These are phyloP conservation scores for Corchorus capsularis DNA, from an alignment of 345 rosid species.

Conservation along the genomic window DNA sequence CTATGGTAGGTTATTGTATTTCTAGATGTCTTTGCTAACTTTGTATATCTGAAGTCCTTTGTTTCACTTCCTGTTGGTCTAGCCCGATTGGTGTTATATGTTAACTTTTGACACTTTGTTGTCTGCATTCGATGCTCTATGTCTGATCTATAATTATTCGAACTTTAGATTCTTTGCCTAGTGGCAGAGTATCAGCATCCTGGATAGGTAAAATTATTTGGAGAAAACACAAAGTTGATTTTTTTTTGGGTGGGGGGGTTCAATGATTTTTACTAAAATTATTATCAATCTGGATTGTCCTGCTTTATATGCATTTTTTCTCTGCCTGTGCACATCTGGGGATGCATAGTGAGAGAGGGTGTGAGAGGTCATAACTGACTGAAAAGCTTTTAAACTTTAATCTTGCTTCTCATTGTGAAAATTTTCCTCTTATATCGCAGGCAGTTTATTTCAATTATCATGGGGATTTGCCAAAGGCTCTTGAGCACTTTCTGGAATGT, in stretches of 20 bases:
- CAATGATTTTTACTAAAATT: not conserved
- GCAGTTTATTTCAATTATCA: conserved; percentile 75
- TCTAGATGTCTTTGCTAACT: conserved; percentile 18
- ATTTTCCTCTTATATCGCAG: conserved; percentile 43
- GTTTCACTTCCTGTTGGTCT: not conserved
- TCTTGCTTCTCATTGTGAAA: not conserved
- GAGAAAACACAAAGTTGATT: not conserved
- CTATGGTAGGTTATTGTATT: conserved; percentile 59
- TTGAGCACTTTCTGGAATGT: conserved; percentile 84
- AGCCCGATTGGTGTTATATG: conserved; percentile 8
- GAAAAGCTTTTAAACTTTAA: not conserved
- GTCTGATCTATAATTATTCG: not conserved
- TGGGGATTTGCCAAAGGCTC: conserved; percentile 71
- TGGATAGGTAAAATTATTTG: not conserved
- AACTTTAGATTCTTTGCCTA: not conserved
- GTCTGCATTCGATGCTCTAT: not conserved
- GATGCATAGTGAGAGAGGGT: not conserved
- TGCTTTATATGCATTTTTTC: not conserved
- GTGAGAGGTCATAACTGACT: not conserved
- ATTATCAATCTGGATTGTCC: not conserved
- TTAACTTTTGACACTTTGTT: not conserved
- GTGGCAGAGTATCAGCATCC: conserved; percentile 11
- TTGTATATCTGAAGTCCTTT: conserved; percentile 21
- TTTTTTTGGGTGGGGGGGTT: no score
- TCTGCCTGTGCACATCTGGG: not conserved